These are phyloP conservation scores for Dipteronia dyeriana DNA, from an alignment of 345 rosid species.

Conservation along the genomic window DNA sequence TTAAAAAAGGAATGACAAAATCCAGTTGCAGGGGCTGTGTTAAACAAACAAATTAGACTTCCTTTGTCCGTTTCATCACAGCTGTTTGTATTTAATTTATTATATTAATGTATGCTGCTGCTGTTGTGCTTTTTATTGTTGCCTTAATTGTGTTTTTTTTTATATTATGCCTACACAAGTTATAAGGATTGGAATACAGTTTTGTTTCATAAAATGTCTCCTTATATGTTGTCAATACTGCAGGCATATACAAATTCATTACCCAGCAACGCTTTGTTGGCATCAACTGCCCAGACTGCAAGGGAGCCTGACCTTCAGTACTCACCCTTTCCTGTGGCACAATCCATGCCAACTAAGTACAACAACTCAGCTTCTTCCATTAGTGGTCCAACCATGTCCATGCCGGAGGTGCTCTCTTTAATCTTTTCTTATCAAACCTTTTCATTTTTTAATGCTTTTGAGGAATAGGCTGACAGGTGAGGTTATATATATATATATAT, in stretches of 20 bases:
- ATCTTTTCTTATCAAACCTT: neutral
- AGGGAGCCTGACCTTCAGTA: slow-evolving; percentile 85
- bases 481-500: no score
- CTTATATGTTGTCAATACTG: slow-evolving; percentile 32
- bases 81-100: neutral
- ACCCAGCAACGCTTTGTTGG: slow-evolving; percentile 68
- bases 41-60: neutral
- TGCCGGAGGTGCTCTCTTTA: slow-evolving; percentile 65
- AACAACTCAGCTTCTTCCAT: slow-evolving; percentile 65
- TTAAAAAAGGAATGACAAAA: neutral
- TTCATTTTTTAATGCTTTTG: neutral
- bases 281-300: slow-evolving; percentile 66
- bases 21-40: neutral
- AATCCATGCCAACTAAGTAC: slow-evolving; percentile 66
- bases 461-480: neutral
- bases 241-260: slow-evolving; percentile 73
- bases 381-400: slow-evolving; percentile 66
- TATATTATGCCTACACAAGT: neutral
- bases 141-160: neutral
- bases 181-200: neutral
- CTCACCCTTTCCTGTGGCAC: slow-evolving; percentile 72
- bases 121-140: neutral
- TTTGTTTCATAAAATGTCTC: neutral
- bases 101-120: neutral
- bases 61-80: neutral